Evolutionary conservation across 1,284 basidiomycete species (phyloP).

Genomic region (Cystobasidium pallidum): DNA sequence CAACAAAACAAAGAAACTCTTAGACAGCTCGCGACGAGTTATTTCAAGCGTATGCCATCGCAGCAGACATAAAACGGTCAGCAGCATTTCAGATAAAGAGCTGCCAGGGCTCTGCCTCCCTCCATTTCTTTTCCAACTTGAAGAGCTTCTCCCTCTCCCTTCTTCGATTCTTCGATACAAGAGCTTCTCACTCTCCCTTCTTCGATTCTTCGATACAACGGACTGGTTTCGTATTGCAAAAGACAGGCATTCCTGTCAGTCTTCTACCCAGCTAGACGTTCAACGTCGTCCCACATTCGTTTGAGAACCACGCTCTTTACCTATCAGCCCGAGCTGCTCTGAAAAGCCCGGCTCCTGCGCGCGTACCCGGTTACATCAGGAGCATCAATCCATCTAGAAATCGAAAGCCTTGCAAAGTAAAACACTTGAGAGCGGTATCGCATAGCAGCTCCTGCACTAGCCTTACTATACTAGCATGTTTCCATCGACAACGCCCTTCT

Average conservation of each 20-base stretch:
- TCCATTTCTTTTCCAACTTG: no score
- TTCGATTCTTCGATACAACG: not conserved
- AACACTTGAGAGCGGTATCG: not conserved
- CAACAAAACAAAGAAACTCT: not conserved
- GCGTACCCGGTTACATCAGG: not conserved
- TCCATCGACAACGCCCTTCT: constrained; percentile 15
- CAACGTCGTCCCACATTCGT: constrained; percentile 4
- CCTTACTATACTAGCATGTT: not conserved
- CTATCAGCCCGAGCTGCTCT: not conserved
- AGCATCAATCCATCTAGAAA: not conserved
- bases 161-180: not conserved
- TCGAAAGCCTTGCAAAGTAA: not conserved
- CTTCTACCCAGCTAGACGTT: not conserved
- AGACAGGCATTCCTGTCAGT: not conserved
- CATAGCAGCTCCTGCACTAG: not conserved
- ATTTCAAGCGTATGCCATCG: not conserved
- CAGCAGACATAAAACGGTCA: not conserved
- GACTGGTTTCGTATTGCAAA: no score
- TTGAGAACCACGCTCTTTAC: constrained; percentile 19
- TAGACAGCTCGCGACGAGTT: not conserved
- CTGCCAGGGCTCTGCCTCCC: no score
- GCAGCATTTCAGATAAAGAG: not conserved
- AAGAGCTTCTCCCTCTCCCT: no score
- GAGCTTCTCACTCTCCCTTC: not conserved
- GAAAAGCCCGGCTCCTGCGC: no score